Base-by-base conservation (phyloP, 331 rosid species). In the Spiraea crenata region DNA sequence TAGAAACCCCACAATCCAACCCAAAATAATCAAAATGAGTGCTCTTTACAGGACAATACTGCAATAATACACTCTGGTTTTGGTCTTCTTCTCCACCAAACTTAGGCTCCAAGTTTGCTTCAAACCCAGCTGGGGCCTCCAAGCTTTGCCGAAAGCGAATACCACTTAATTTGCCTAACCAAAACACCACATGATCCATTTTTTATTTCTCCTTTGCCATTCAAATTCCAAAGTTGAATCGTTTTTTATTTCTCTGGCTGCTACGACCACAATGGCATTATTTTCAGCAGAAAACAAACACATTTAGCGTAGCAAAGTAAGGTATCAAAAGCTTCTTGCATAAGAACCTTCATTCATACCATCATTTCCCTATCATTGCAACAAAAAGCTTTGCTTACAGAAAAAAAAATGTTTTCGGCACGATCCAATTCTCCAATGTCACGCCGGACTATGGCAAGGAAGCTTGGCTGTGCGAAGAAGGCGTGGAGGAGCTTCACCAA, bases 21-120 rank as follows among this genome's bases (percentile, higher is more conserved):
- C 59, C 39, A 67, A 68, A 64, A 65, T 39, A 66, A 66, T 15
- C 8, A 51, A 65, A 14, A 38, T 15, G 38, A 64, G 64, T 74
- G 78, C 74, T 44, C 67, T 76, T 72, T 76, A 71, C 47, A 17
- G 67, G 4, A 7, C 48, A 45, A 13, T 8, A 45, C 48, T 45
- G 12, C 9, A 3, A 45, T 63, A 63, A 45, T 46, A 3, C 38
- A 66, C 31, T 31, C 7, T 35, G 73, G 77, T 44, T 31, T 69
- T n/a, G 48, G 77, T 73, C 77, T 68, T 82, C 67, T 42, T 71
- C 74, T 75, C 79, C 73, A 60, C 45, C 34, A 64, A 74, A 78
- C 93, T 85, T 89, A 77, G 85, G 84, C 64, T 66, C 82, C 85
- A 87, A 81, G 92, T 19, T 70, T 80, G 73, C 82, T 64, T 47